Base-by-base conservation (phyloP, 2,329 filamentous ascomycete species). In the Pestalotiopsis sp. region DNA sequence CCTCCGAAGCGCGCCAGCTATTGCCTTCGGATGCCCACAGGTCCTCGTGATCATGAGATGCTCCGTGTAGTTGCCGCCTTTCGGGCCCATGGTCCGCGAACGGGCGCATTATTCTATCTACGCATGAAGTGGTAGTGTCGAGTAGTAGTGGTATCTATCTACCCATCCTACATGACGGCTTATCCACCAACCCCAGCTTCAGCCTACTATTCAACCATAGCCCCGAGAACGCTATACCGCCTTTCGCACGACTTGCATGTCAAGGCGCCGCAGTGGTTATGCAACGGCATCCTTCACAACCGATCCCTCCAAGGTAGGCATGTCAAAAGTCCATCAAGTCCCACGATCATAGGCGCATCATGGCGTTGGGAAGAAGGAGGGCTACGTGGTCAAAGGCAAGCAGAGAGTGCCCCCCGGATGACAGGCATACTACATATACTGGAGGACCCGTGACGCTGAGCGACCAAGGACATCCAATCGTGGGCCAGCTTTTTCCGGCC, bases 171-270 rank as follows among this genome's bases (percentile, higher is more conserved):
- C 20, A 52, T 52, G 45, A 52, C n/a, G n/a, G 17, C 45, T 52
- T 52, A 17, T n/a, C 20, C 14, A 27, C 23, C 57, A 13, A 27
- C 20, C 27, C 57, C 57, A 59, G 23, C 57, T 14, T 59, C 20
- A 59, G 11, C 25, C 23, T 13, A 59, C 12, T 13, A 59, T 27
- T 39, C 59, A 17, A 45, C 45, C 41, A 66, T 49, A 23, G 64
- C 23, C n/a, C 64, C 45, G 25, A 25, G 49, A 27, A 36, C 52
- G 52, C 27, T 38, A 45, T 66, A 39, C 45, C 20, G 31, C 49
- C 36, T n/a, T 57, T 56, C 45, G 64, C 36, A 31, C 49, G 27
- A 66, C 64, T 23, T 57, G 64, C 49, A 58, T 66, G 23, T 57
- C 64, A 20, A 61, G 31, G 20, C 31, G 59, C 36, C 31, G 36